Base-by-base conservation (phyloP, 352 stramenopile genomes). In the Phytophthora capsici region DNA sequence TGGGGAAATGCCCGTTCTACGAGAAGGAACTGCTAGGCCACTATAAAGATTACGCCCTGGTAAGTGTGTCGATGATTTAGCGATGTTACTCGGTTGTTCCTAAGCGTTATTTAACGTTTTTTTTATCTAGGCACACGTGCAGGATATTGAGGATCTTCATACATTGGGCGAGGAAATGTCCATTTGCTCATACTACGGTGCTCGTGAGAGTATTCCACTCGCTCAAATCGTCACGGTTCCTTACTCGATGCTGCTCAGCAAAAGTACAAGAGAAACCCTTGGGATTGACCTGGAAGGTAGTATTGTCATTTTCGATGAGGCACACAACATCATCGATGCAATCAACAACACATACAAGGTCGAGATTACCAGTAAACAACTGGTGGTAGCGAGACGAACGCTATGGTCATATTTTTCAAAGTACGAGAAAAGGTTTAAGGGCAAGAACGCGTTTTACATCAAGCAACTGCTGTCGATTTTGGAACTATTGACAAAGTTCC, bases 281-380 rank as follows among this genome's bases (percentile, higher is more conserved):
- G 90, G 90, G 0, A 87, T 99, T 19, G 57, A 82, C 12, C 58
- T 98, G 8, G 78, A 94, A 25, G 77, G 86, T 48, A 96, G 88
- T 43, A 89, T 99, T 8, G 88, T 99, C 14, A 82, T 99, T 9
- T 90, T 99, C 38, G 98, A 99, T 72, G 98, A 99, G 73, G 98
- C 97, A 14, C 98, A 99, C 77, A 99, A 99, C 73, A 90, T 99
- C 38, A 85, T 99, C 7, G 96, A 99, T 62, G 92, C 97, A 10
- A 90, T 99, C 56, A 97, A 97, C 65, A 88, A 83, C 57, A 95
- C 90, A 7, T 94, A 98, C 71, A 93, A 88, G 38, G 84, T 94
- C 12, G 61, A 84, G 30, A 80, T 94, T 9, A 82, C 75, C 19
- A 93, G 74, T 61, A 94, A 93, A 46, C 76, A 94, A 51, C 58